Evolutionary conservation across 169 alveolate species (phyloP).

Genomic region (Plasmodium sp.): DNA sequence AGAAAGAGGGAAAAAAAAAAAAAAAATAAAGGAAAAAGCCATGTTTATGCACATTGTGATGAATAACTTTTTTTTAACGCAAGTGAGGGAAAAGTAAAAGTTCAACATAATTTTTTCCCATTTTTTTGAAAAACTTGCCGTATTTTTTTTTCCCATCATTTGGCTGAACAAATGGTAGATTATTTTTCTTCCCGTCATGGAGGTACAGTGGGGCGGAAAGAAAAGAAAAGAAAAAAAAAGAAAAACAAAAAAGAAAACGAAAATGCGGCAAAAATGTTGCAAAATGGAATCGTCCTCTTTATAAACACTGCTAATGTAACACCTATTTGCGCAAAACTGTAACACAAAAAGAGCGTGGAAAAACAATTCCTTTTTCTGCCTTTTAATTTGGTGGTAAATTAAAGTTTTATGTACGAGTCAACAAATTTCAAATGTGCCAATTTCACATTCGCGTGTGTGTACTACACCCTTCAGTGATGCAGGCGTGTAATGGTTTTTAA

Average conservation of each 20-base stretch:
- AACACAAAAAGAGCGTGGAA: background rate
- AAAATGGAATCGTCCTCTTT: background rate
- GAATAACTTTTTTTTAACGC: background rate
- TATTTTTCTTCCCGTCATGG: background rate
- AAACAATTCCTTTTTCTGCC: background rate
- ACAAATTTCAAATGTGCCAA: background rate
- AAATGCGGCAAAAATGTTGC: background rate
- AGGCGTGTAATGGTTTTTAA: background rate
- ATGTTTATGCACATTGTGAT: background rate
- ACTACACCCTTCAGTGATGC: background rate
- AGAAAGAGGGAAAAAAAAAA: background rate
- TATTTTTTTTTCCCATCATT: background rate
- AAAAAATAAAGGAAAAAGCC: background rate
- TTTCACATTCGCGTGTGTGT: background rate
- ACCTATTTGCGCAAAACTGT: background rate
- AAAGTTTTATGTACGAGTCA: background rate
- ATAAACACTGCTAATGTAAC: background rate
- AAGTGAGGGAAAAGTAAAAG: background rate
- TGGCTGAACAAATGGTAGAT: background rate
- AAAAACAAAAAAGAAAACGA: background rate
- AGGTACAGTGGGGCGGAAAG: background rate
- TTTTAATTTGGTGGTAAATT: background rate
- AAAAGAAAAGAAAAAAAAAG: background rate
- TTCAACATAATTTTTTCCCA: background rate
- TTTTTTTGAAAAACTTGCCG: background rate